Base-by-base conservation (phyloP, 1,284 basidiomycete genomes). In the Moniliella sp. region DNA sequence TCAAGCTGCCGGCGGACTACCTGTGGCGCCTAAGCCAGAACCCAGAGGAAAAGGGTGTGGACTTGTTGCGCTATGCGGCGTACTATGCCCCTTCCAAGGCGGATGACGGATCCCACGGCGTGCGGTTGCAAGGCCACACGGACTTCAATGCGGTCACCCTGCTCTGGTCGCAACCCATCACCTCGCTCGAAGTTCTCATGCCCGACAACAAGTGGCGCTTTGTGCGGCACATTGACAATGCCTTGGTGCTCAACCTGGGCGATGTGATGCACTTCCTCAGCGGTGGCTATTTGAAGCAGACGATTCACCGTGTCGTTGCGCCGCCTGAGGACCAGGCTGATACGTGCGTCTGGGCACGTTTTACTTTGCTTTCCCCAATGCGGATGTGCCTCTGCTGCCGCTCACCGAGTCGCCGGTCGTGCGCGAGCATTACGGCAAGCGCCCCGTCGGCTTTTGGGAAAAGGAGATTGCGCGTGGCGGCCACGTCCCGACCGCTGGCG, bases 131-230 rank as follows among this genome's bases (percentile, higher is more conserved):
- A 44, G 63, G 63, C n/a, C 64, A 65, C 38, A 62, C 61, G 18
- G 64, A 65, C 34, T 65, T 63, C 39, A 63, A 64, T 28, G 40
- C 47, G 16, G 62, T 62, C 25, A 61, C 59, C 13, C 51, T 64
- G 30, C 57, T 65, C 25, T 65, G 63, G 56, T 57, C 50, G 1
- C 62, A 64, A 31, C 64, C 64, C 2, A 61, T 65, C 39, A 62
- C 62, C 0, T 58, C 55, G 12, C 50, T 65, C 11, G 62, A 65
- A 36, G 64, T 65, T 34, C 57, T 63, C 37, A 61, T 60, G 40
- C 50, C 50, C 1, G 62, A 64, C 32, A 58, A 64, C 33, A 17
- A 50, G 33, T 65, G 64, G 64, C 40, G 54, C 15, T 53, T 63
- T 13, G 63, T 62, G 11, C 60, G 61, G 25, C 62, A 65, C 49